Conservation (phyloP, 1,139 yeast genomes). For the Magnusiomyces sp. region DNA sequence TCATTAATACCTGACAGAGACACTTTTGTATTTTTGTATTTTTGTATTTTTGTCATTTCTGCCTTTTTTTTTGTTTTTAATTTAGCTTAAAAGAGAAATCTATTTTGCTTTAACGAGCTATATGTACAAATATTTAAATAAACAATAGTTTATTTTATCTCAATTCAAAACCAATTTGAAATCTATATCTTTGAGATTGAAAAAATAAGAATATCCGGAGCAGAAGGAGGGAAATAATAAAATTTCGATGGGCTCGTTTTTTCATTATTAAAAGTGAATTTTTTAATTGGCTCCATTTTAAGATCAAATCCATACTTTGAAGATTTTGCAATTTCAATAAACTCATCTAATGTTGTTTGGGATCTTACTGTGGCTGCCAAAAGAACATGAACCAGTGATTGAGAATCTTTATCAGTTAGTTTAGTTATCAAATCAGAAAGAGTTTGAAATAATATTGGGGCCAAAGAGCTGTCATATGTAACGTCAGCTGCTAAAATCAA, state of each 20-base stretch:
- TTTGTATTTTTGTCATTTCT: too few species aligned
- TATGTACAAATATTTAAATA: too few species aligned
- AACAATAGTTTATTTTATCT: slow-evolving; percentile 1
- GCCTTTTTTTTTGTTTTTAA: too few species aligned
- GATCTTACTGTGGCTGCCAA: slow-evolving; percentile 65
- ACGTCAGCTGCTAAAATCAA: slow-evolving; percentile 67
- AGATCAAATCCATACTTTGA: slow-evolving; percentile 29
- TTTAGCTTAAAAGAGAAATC: too few species aligned
- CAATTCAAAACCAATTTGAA: slow-evolving; percentile 13
- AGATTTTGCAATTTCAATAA: slow-evolving; percentile 34
- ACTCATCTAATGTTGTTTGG: slow-evolving; percentile 44
- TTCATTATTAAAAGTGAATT: slow-evolving; percentile 12
- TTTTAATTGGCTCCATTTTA: slow-evolving; percentile 26
- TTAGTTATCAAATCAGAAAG: slow-evolving; percentile 5
- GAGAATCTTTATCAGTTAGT: background rate
- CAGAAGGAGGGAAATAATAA: slow-evolving; percentile 20
- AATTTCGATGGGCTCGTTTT: slow-evolving; percentile 14
- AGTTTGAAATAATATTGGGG: slow-evolving; percentile 40
- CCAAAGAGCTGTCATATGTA: slow-evolving; percentile 61
- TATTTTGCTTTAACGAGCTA: too few species aligned
- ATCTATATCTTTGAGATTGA: background rate
- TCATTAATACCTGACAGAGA: too few species aligned
- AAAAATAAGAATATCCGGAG: slow-evolving; percentile 18
- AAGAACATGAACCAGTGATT: slow-evolving; percentile 13
- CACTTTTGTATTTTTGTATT: too few species aligned